Evolutionary conservation across 2,329 filamentous ascomycete genomes (phyloP), one percentile per base, ranked within the genome.

Genomic region (Aspergillus spinulosporus): DNA sequence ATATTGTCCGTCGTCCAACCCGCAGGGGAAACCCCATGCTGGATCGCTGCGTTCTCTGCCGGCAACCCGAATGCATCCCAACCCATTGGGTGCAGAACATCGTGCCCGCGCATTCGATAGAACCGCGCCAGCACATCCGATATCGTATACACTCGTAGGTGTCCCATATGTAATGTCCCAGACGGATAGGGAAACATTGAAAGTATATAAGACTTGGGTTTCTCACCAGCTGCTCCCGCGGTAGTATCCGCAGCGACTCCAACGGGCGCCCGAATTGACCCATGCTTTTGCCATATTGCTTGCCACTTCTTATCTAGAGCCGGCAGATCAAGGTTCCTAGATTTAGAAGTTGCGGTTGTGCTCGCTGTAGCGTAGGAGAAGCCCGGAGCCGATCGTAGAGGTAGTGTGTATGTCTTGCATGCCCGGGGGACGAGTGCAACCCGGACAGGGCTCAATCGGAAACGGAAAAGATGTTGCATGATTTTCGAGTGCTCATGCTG

Each of bases 101-200:
- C 76, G 63, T 85, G 80, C 12, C 91, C 91, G 63, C 87, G 85
- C 76, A 96, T 85, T 28, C 82, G 82, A 65, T 87, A 84, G 68
- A 87, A 95, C 52, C 92, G 84, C 11, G 90, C 86, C 51, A 96
- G 76, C 7, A 92, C 88, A 76, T 96, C 92, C 59, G 91, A 90
- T 62, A 96, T 94, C 37, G 91, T 90, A 77, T 96, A 96, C 49
- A 95, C 90, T 46, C 92, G 86, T 39, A 96, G 78, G 72, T 96
- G 92, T 11, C 92, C 92, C 59, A 96, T 85, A 71, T 96, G 92
- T 29, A 96, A 81, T 31, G 86, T 87, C 31, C 92, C 92, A 0
- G 92, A 96, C 1, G 92, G 92, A 71, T 96, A 96, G 0, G 92
- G 92, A 69, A 96, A 96, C 92, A 96, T 96, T 62, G 92, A 88